Evolutionary conservation across 768 basidiomycete genomes (phyloP).

Genomic region (Lactifluus subvellereus): DNA sequence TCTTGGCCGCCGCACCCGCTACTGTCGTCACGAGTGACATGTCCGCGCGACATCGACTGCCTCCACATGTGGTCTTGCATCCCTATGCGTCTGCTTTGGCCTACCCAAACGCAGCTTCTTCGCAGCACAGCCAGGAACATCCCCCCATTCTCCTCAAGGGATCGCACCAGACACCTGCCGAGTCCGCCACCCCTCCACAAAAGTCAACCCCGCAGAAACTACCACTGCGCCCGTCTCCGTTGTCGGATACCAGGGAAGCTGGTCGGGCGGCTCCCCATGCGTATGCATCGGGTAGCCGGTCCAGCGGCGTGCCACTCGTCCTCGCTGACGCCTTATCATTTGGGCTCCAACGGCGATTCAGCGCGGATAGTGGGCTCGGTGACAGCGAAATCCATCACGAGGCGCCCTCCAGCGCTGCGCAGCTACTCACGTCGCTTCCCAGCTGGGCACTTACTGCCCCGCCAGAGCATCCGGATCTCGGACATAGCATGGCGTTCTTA

Average conservation of each 20-base stretch:
- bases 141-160: not conserved
- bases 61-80: constrained; percentile 27
- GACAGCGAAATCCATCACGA: constrained; percentile 38
- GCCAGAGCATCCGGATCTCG: not conserved
- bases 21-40: constrained; percentile 28
- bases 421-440: constrained; percentile 17
- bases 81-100: constrained; percentile 18
- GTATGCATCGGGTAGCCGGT: constrained; percentile 12
- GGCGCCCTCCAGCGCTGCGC: not conserved
- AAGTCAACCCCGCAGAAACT: not conserved
- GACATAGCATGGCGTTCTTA: not conserved
- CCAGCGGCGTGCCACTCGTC: constrained; percentile 35
- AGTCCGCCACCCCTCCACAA: not conserved
- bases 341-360: constrained; percentile 32
- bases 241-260: not conserved
- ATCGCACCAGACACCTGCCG: not conserved
- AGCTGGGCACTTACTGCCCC: not conserved
- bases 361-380: constrained; percentile 43
- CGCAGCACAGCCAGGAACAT: not conserved
- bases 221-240: not conserved
- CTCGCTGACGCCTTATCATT: constrained; percentile 60
- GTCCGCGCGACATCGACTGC: constrained; percentile 35
- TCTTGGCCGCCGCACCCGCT: constrained; percentile 22
- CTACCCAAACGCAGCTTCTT: not conserved
- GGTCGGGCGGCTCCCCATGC: constrained; percentile 6